A percentile compares a stretch with the other conserved stretches of the same genome.
Evolutionary conservation across 2,329 filamentous ascomycete species (phyloP).

Genomic region (Zasmidium citrigriseum): DNA sequence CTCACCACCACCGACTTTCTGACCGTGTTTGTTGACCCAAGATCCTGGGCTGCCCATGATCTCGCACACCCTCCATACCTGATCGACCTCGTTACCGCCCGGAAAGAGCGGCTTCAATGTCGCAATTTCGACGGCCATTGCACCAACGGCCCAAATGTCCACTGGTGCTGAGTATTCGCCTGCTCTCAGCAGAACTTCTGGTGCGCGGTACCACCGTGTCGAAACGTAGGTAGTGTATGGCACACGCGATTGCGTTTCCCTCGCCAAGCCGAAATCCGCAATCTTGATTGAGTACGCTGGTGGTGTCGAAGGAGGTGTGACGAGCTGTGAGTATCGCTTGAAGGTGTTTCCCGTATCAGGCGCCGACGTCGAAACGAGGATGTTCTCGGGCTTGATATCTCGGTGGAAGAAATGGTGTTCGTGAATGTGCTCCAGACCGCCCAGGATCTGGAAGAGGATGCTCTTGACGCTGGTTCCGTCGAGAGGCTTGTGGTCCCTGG

Average conservation of each 20-base stretch:
- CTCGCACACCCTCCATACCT: slow-evolving; percentile 98
- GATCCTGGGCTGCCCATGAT: slow-evolving; percentile 99
- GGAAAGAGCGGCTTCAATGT: slow-evolving; percentile 96
- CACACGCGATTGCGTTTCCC: slow-evolving; percentile 93
- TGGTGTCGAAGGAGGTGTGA: slow-evolving; percentile 93
- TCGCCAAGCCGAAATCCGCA: slow-evolving; percentile 94
- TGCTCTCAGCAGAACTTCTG: slow-evolving; percentile 88
- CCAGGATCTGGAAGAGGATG: slow-evolving; percentile 95
- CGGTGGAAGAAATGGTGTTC: slow-evolving; percentile 97
- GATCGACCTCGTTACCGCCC: slow-evolving; percentile 96
- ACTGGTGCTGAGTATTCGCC: slow-evolving; percentile 97
- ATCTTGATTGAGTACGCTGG: slow-evolving; percentile 96
- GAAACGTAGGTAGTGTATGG: slow-evolving; percentile 99
- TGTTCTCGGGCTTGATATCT: slow-evolving; percentile 99
- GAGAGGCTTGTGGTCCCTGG: slow-evolving; percentile 89
- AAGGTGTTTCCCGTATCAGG: slow-evolving; percentile 83
- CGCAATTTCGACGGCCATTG: slow-evolving; percentile 97
- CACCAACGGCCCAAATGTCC: slow-evolving; percentile 97
- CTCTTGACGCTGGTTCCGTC: slow-evolving; percentile 94
- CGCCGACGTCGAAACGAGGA: slow-evolving; percentile 88
- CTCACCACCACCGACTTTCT: slow-evolving; percentile 87
- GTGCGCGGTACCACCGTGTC: slow-evolving; percentile 91
- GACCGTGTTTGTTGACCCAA: slow-evolving; percentile 92
- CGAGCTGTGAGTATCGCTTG: slow-evolving; percentile 85
- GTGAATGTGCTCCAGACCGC: slow-evolving; percentile 95